These are phyloP conservation scores for Hsuehochloa calcarea DNA, from an alignment of 176 grass and related monocot species.

Conservation along the genomic window DNA sequence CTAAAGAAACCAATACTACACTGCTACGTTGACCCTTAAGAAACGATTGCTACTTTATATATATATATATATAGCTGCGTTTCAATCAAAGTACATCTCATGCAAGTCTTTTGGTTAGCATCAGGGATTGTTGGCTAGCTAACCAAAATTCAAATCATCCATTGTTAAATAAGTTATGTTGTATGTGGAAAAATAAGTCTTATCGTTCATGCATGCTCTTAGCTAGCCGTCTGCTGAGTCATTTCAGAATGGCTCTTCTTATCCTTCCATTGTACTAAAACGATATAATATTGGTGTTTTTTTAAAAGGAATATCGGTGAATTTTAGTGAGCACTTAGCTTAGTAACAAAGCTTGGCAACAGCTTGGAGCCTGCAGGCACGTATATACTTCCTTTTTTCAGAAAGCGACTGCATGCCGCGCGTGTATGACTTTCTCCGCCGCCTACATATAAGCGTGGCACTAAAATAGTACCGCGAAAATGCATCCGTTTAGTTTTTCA, in stretches of 20 bases:
- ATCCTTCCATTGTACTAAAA: neutral
- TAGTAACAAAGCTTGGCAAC: neutral
- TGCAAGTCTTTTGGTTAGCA: too few relatives aligned
- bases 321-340: neutral
- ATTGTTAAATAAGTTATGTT: too few relatives aligned
- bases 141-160: too few relatives aligned
- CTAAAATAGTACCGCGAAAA: neutral
- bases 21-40: neutral
- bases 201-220: too few relatives aligned
- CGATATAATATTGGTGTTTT: neutral
- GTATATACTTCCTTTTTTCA: neutral
- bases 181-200: neutral
- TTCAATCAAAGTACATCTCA: too few relatives aligned
- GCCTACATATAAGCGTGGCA: neutral
- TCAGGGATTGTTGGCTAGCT: too few relatives aligned
- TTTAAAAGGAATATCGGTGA: neutral
- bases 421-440: slow-evolving; percentile 18
- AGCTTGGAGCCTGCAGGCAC: neutral
- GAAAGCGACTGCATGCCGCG: neutral
- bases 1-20: neutral
- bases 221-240: neutral
- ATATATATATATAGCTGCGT: too few relatives aligned
- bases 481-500: neutral
- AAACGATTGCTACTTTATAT: too few relatives aligned
- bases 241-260: neutral